Evolutionary conservation across 2,329 filamentous ascomycete genomes (phyloP), one percentile per base, ranked within the genome.

Genomic region (Sporothrix luriei): DNA sequence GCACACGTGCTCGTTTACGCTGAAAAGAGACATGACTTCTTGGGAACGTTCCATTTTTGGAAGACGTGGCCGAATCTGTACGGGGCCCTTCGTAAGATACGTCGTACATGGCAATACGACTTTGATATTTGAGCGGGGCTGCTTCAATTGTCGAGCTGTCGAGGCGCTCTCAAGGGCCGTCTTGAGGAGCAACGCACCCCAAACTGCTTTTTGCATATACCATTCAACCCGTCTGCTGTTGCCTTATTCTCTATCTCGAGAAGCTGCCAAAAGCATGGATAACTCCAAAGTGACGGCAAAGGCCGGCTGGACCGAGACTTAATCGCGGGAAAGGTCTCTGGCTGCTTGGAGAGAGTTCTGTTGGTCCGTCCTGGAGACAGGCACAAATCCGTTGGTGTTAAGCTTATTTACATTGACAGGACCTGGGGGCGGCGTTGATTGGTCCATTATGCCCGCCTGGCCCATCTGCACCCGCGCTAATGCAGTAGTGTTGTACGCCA

Each of bases 241-340:
- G 11, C 7, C 51, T 19, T 54, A 24, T 24, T 54, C 26, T 29
- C 21, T 54, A 54, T 29, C 51, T 16, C 51, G 29, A 54, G 51
- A 54, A 21, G 9, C 11, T 54, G 24, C 29, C 26, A 54, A 54
- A 29, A 54, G 51, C 51, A 29, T 54, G 51, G 51, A 29, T 29
- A 54, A 54, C 51, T 54, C 16, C 21, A 10, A 54, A 16, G 51
- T 54, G 51, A 54, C 11, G 24, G 51, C 51, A 21, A 54, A 54
- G 51, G 26, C 51, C 21, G 11, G 24, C 51, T 33, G 33, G 33
- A 29, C 51, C 51, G 24, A 54, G 24, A 29, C 51, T 24, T 26
- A 54, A 54, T 26, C 21, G 51, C 51, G 51, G 26, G 51, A 24
- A 54, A 21, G 51, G 51, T 54, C 51, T 54, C 51, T 26, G 26